Evolutionary conservation across 345 rosid species (phyloP).

Genomic region (Erucastrum elatum): DNA sequence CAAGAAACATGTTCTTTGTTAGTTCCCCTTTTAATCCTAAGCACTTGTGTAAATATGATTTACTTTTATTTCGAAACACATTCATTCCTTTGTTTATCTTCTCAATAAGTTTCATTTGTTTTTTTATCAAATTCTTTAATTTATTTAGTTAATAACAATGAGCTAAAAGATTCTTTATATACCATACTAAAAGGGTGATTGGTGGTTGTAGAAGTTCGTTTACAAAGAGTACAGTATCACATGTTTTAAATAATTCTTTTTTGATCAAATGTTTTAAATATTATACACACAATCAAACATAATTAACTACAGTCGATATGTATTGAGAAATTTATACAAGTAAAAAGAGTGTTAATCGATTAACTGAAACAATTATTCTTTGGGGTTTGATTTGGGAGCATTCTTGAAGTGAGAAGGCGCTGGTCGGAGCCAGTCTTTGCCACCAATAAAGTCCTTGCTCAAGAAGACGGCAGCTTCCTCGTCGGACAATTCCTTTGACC

Average conservation of each 20-base stretch:
- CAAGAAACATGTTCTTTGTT: conserved; percentile 21
- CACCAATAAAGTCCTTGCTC: conserved; percentile 55
- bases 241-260: not conserved
- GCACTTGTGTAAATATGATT: conserved; percentile 23
- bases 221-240: not conserved
- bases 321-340: not conserved
- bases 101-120: too few relatives aligned
- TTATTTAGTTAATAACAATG: too few relatives aligned
- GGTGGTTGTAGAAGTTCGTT: not conserved
- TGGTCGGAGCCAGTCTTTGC: conserved; percentile 58
- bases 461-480: conserved; percentile 50
- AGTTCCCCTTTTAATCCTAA: not conserved
- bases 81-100: not conserved
- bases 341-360: not conserved
- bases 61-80: conserved; percentile 12
- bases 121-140: not conserved
- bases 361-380: too few relatives aligned
- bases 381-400: conserved; percentile 20
- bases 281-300: not conserved
- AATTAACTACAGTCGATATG: not conserved
- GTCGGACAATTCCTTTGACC: conserved; percentile 51
- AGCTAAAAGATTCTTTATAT: too few relatives aligned
- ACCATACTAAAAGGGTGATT: too few relatives aligned
- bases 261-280: too few relatives aligned
- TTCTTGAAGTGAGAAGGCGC: conserved; percentile 47